Evolutionary conservation across 2,329 filamentous ascomycete genomes (phyloP), one percentile per base, ranked within the genome.

Genomic region (Cordyceps fumosorosea): DNA sequence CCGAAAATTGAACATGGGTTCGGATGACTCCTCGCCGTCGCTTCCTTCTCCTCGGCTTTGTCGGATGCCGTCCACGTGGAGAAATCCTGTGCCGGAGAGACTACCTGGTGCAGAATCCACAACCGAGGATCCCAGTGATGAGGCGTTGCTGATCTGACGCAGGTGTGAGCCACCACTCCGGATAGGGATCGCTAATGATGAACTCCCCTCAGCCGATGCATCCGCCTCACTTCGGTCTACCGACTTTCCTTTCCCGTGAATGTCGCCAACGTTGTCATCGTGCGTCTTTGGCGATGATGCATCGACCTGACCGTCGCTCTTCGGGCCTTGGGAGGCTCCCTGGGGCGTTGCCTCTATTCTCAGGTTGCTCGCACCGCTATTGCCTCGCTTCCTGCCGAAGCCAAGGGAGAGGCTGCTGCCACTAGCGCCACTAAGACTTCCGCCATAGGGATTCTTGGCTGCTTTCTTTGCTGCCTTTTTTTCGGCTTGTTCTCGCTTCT

Each of bases 1-100:
- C 62, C 87, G 83, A 71, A 97, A 97, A 73, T 96, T 97, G 75
- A 96, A 95, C 84, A 96, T 86, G 3, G 91, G 85, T 71, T 97
- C 93, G 60, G 78, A 66, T 16, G 81, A 79, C 5, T 80, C 77
- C 26, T 83, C 81, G 7, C 78, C 74, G 26, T 85, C 82, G 14
- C 78, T 78, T 12, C 80, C 78, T 20, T 79, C 77, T 61, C 77
- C 78, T 60, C 76, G 76, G 18, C 72, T 76, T 11, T 62, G 54
- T 3, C 76, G 78, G 47, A 79, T 78, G 8, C 67, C 72, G 5
- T 79, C 77, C 1, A 68, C 48, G 12, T 67, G 68, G 5, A 72
- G 62, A 12, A 74, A 72, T 0, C 73, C 75, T 1, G 71, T 72
- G 1, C 73, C 74, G 3, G 67, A 72, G 65, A 78, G 83, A 69